Evolutionary conservation across 371 early-diverging fungal genomes (phyloP).

Genomic region (Choanephora cucurbitarum): DNA sequence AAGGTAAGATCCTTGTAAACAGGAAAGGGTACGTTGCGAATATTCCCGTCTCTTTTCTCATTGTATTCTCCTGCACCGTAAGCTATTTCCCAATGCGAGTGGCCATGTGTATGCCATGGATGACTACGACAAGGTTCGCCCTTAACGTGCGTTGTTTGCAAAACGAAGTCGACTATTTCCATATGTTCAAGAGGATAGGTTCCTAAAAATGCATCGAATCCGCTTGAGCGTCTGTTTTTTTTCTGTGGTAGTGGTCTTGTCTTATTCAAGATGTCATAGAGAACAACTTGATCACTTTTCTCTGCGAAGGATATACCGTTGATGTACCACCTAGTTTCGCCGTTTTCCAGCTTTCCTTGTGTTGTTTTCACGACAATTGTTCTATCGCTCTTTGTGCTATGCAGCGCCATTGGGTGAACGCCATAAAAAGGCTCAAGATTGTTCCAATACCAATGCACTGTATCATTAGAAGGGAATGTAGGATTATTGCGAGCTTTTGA

Average conservation of each 20-base stretch:
- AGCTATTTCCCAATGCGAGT: slow-evolving; percentile 50
- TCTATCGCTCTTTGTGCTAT: slow-evolving; percentile 17
- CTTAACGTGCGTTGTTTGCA: slow-evolving; percentile 34
- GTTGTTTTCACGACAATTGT: slow-evolving; percentile 35
- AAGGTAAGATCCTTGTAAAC: slow-evolving; percentile 41
- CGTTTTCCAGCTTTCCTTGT: slow-evolving; percentile 15
- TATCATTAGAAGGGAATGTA: slow-evolving; percentile 17
- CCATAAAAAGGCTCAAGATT: slow-evolving; percentile 37
- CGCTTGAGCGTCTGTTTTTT: slow-evolving; percentile 8
- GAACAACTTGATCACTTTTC: slow-evolving; percentile 4
- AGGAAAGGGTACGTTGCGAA: slow-evolving; percentile 26
- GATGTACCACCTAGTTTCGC: slow-evolving; percentile 29
- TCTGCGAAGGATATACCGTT: slow-evolving; percentile 35
- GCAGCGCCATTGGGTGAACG: slow-evolving; percentile 31
- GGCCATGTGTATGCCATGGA: slow-evolving; percentile 56
- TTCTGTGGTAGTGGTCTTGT: slow-evolving; percentile 10
- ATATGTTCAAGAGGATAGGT: slow-evolving; percentile 39
- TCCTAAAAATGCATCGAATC: slow-evolving; percentile 36
- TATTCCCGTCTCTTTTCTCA: slow-evolving; percentile 26
- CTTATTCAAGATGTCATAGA: slow-evolving; percentile 17
- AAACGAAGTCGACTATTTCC: slow-evolving; percentile 44
- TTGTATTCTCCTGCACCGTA: slow-evolving; percentile 45
- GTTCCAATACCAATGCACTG: slow-evolving; percentile 39
- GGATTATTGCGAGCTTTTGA: not conserved
- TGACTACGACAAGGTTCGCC: slow-evolving; percentile 42